Conservation (phyloP, 2,329 filamentous ascomycete genomes). For the Pseudofabraea citricarpa region DNA sequence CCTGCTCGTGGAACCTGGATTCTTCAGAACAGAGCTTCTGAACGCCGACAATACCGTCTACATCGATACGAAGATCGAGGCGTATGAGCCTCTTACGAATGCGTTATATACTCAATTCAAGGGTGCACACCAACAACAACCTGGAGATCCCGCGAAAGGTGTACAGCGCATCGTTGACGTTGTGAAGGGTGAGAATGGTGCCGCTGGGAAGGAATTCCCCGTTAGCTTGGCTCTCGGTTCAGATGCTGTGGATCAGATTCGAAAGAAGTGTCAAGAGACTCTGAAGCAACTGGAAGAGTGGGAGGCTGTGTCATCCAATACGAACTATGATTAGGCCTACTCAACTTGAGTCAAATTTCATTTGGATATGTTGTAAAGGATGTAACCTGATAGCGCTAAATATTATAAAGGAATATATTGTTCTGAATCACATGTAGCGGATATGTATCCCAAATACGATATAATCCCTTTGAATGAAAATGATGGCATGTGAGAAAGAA, state of each 20-base stretch:
- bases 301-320: constrained; percentile 3
- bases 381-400: no score
- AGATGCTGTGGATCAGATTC: constrained; percentile 27
- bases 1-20: neutral
- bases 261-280: constrained; percentile 17
- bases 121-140: constrained; percentile 37
- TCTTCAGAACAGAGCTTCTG: constrained; percentile 26
- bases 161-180: constrained; percentile 47
- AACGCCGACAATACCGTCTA: constrained; percentile 16
- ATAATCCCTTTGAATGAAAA: no score
- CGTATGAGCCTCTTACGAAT: constrained; percentile 17
- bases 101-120: constrained; percentile 31
- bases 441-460: no score
- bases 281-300: constrained; percentile 14
- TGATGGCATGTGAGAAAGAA: no score
- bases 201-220: constrained; percentile 44
- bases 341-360: no score
- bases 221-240: constrained; percentile 45
- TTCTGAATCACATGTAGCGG: no score
- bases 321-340: no score
- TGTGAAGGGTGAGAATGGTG: constrained; percentile 44
- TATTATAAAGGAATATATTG: no score
- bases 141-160: constrained; percentile 50
- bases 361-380: no score
- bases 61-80: constrained; percentile 24